phyloP scores from a whole-genome alignment of 495 filamentous ascomycete genomes.

The Geopyxis carbonaria region DNA sequence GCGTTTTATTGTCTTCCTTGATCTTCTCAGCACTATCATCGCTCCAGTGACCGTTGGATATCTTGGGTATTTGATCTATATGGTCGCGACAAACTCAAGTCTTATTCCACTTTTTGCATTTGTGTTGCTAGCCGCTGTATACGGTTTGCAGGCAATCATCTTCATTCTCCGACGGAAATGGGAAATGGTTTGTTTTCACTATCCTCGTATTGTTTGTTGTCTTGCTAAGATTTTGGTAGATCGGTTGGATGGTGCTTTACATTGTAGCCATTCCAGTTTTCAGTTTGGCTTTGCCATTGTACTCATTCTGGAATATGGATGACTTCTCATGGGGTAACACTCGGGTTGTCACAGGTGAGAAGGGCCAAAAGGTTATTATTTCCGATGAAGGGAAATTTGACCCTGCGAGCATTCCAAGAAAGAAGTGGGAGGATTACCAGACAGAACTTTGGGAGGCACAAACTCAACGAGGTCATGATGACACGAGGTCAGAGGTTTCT shows the following conservation, averaged over 20 bases:
- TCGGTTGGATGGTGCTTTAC: constrained; percentile 98
- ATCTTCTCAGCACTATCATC: constrained; percentile 78
- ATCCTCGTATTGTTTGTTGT: not conserved
- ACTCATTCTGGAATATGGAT: constrained; percentile 99
- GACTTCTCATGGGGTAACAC: constrained; percentile 98
- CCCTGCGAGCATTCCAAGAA: constrained; percentile 76
- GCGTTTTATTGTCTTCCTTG: constrained; percentile 93
- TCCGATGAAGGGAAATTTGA: constrained; percentile 98
- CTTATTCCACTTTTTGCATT: constrained; percentile 69
- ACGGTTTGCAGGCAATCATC: constrained; percentile 91
- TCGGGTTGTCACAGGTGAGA: constrained; percentile 90
- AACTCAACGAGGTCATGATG: constrained; percentile 50
- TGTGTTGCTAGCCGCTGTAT: constrained; percentile 79
- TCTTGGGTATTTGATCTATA: constrained; percentile 71
- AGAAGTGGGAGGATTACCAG: constrained; percentile 99
- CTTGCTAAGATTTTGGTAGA: constrained; percentile 21
- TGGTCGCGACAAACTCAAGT: constrained; percentile 40
- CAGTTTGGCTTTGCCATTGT: constrained; percentile 76
- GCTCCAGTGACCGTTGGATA: constrained; percentile 88
- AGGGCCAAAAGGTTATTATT: constrained; percentile 79
- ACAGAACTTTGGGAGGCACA: constrained; percentile 91
- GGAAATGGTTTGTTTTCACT: constrained; percentile 54
- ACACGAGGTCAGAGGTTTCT: constrained; percentile 71
- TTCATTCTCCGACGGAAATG: constrained; percentile 92
- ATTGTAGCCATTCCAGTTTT: constrained; percentile 83